A percentile compares a stretch with the other conserved stretches of the same genome.
phyloP scores from a whole-genome alignment of 352 stramenopile genomes.

The Plasmopara halstedii region DNA sequence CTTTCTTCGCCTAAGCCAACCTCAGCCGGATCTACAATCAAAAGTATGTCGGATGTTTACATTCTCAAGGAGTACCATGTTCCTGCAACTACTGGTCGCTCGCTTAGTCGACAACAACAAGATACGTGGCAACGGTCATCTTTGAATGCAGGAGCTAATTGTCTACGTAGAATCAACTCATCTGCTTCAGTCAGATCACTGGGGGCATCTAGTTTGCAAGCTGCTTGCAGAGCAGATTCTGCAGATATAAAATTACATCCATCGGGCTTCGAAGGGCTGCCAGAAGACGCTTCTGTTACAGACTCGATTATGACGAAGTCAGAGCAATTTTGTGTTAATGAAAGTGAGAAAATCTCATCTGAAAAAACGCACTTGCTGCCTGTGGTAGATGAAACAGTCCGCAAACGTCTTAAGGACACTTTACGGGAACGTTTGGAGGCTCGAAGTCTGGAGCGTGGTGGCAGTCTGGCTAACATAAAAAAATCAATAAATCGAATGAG shows the following conservation, averaged over 20 bases:
- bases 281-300: conserved; percentile 1
- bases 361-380: conserved; percentile 3
- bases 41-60: conserved; percentile 47
- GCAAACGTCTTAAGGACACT: conserved; percentile 25
- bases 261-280: conserved; percentile 7
- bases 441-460: conserved; percentile 27
- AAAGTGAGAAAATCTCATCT: conserved; percentile 10
- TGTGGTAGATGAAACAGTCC: conserved; percentile 27
- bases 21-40: conserved; percentile 17
- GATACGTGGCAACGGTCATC: conserved; percentile 26
- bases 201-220: conserved; percentile 12
- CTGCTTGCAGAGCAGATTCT: conserved; percentile 6
- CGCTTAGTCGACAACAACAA: conserved; percentile 8
- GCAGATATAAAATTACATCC: conserved; percentile 11
- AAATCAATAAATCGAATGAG: conserved; percentile 10
- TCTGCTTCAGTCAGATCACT: conserved; percentile 8
- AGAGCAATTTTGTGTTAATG: conserved; percentile 9
- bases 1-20: conserved; percentile 22
- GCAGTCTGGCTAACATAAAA: conserved; percentile 33
- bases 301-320: conserved; percentile 15
- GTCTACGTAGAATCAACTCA: conserved; percentile 14
- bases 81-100: conserved; percentile 18
- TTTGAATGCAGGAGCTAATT: conserved; percentile 17
- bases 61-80: conserved; percentile 20
- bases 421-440: conserved; percentile 38